phyloP scores from a whole-genome alignment of 148 eudicot species.

The Persicaria maculosa region DNA sequence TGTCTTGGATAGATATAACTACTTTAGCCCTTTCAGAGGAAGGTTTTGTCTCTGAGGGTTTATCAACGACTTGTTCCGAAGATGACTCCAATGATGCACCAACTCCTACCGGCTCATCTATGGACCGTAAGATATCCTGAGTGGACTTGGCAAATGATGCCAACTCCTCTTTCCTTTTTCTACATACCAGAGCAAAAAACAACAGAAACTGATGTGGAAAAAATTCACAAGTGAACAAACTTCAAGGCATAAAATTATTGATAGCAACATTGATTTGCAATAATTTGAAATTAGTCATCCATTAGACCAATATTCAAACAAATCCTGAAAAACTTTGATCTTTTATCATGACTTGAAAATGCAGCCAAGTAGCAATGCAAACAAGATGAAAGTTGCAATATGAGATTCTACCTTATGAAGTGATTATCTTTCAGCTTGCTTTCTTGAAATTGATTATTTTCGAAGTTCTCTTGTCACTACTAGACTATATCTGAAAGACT shows the following conservation, averaged over 20 bases:
- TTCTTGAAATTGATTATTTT: neutral
- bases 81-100: constrained; percentile 21
- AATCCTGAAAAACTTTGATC: neutral
- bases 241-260: neutral
- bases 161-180: constrained; percentile 64
- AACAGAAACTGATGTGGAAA: neutral
- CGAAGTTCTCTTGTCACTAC: neutral
- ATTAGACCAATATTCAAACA: neutral
- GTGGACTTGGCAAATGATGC: constrained; percentile 53
- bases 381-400: neutral
- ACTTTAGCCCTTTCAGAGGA: constrained; percentile 48
- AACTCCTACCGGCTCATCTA: constrained; percentile 44
- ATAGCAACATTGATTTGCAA: neutral
- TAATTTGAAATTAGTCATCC: neutral
- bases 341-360: neutral
- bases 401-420: neutral
- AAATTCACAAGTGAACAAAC: neutral
- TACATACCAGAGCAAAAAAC: constrained; percentile 16
- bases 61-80: constrained; percentile 22
- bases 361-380: neutral
- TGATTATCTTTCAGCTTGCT: neutral
- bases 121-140: constrained; percentile 34
- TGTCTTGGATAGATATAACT: constrained; percentile 63
- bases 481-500: neutral
- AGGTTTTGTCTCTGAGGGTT: constrained; percentile 26